A percentile compares a stretch with the other conserved stretches of the same genome.
Evolutionary conservation across 139 green algal genomes (phyloP).

Genomic region (Pleodorina starrii): DNA sequence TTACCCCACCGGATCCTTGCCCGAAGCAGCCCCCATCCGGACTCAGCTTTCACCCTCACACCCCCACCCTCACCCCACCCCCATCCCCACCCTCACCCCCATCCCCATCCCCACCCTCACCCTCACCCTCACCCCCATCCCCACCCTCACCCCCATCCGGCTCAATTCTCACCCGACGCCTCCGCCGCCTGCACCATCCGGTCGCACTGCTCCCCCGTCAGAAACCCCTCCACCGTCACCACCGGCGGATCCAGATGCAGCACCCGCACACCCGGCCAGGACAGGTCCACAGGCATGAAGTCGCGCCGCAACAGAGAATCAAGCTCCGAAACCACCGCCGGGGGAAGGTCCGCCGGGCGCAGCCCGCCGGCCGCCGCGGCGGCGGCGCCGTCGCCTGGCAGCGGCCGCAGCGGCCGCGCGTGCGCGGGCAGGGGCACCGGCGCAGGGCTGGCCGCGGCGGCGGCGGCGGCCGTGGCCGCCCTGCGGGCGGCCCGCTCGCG

Average conservation of each 20-base stretch:
- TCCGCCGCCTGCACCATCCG: slow-evolving; percentile 9
- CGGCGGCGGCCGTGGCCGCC: not conserved
- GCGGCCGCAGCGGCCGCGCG: not conserved
- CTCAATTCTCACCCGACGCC: not conserved
- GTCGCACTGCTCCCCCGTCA: slow-evolving; percentile 57
- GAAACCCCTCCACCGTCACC: slow-evolving; percentile 64
- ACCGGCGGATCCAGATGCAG: slow-evolving; percentile 72
- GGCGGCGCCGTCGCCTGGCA: not conserved
- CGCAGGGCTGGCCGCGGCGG: not conserved
- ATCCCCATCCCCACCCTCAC: not conserved
- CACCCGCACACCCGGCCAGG: slow-evolving; percentile 11
- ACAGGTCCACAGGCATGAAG: slow-evolving; percentile 28
- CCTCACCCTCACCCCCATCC: not conserved
- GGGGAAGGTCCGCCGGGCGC: not conserved
- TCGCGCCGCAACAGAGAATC: not conserved
- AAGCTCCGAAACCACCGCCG: not conserved
- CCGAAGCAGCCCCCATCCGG: no score
- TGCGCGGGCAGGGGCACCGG: not conserved
- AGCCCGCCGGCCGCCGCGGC: not conserved
- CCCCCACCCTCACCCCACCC: no score
- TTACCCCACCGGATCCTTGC: no score
- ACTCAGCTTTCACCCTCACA: no score
- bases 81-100: no score
- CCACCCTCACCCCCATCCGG: not conserved
- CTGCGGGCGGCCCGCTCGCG: not conserved